Conservation (phyloP, 306 rosid species). For the Pueraria montana region DNA sequence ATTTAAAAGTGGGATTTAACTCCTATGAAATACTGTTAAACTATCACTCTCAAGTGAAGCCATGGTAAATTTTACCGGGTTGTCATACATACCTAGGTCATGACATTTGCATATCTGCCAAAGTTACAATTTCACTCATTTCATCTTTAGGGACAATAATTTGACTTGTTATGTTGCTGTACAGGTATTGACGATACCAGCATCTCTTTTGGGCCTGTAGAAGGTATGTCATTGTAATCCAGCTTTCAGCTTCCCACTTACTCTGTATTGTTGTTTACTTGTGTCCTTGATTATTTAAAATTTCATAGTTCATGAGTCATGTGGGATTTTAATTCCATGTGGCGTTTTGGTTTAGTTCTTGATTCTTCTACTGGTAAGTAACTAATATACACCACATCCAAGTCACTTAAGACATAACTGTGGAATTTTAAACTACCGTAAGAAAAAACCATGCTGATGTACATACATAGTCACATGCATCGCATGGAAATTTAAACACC, state of each 20-base stretch:
- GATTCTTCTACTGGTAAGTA: slow-evolving; percentile 29
- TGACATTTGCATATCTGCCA: slow-evolving; percentile 34
- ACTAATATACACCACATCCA: slow-evolving; percentile 9
- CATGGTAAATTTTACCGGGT: not conserved
- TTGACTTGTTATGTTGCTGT: slow-evolving; percentile 50
- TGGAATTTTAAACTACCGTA: slow-evolving; percentile 16
- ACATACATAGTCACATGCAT: not conserved
- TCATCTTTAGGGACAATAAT: slow-evolving; percentile 26
- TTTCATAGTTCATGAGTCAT: slow-evolving; percentile 35
- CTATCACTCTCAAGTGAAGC: slow-evolving; percentile 13
- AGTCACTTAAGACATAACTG: not conserved
- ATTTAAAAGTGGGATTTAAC: slow-evolving; percentile 35
- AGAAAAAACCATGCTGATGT: slow-evolving; percentile 10
- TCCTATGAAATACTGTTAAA: slow-evolving; percentile 8
- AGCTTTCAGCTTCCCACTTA: slow-evolving; percentile 25
- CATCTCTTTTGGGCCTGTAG: slow-evolving; percentile 91
- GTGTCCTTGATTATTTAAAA: slow-evolving; percentile 38
- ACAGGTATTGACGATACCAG: slow-evolving; percentile 89
- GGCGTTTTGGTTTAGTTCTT: slow-evolving; percentile 33
- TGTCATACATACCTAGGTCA: slow-evolving; percentile 11
- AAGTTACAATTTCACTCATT: slow-evolving; percentile 27
- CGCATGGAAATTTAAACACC: slow-evolving; percentile 10
- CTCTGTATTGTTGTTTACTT: slow-evolving; percentile 41
- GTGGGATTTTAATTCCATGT: slow-evolving; percentile 27
- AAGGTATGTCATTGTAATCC: slow-evolving; percentile 69